These are phyloP conservation scores for Jasminum sambac DNA, from an alignment of 257 asterid genomes.

Conservation along the genomic window DNA sequence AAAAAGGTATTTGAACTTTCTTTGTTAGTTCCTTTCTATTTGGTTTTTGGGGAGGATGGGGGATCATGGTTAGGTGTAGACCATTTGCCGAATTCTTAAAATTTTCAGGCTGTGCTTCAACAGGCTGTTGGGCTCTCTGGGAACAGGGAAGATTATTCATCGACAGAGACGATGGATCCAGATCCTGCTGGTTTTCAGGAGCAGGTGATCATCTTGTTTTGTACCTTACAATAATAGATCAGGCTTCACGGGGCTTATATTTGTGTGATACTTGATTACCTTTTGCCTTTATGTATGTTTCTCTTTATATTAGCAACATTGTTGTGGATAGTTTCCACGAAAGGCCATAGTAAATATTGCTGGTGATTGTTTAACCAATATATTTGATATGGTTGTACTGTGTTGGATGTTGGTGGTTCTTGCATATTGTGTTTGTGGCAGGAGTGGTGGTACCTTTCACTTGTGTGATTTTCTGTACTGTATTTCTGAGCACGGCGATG, in stretches of 20 bases:
- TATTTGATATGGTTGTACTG: not conserved
- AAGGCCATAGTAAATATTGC: not conserved
- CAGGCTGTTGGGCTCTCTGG: conserved; percentile 61
- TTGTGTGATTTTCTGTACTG: not conserved
- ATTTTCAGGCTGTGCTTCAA: conserved; percentile 23
- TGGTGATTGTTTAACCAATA: not conserved
- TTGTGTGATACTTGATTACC: not conserved
- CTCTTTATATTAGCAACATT: not conserved
- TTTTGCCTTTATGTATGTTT: not conserved
- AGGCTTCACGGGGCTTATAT: not conserved
- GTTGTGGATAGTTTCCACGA: not conserved
- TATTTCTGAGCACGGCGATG: not conserved
- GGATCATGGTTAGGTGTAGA: not conserved
- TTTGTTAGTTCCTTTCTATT: not conserved
- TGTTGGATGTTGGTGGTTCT: not conserved
- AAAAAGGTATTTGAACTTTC: conserved; percentile 58
- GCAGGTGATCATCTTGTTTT: conserved; percentile 49
- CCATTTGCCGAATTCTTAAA: conserved; percentile 9
- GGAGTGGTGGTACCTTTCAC: not conserved
- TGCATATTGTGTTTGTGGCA: not conserved
- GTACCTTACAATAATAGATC: not conserved
- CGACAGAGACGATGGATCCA: conserved; percentile 55
- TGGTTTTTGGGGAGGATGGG: not conserved
- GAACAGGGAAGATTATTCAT: conserved; percentile 53
- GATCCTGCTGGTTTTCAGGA: conserved; percentile 79